Evolutionary conservation across 2,329 filamentous ascomycete species (phyloP), one percentile per base, ranked within the genome.

Genomic region (Cordyceps fumosorosea): DNA sequence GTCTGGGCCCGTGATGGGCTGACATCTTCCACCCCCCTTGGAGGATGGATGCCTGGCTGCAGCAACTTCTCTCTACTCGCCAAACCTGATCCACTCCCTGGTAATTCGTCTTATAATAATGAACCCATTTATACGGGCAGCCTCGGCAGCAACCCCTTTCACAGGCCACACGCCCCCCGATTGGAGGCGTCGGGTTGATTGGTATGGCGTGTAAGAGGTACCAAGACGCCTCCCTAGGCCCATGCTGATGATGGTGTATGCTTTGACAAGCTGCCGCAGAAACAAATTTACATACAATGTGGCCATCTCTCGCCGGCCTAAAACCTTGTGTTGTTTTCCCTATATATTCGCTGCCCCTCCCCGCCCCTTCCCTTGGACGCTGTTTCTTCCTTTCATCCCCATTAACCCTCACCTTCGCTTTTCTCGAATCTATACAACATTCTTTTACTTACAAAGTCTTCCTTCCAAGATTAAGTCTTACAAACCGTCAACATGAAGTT

Each of bases 401-500:
- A 62, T 18, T n/a, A 44, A 42, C 8, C 12, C 47, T 55, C 48
- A 57, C 55, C 55, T 59, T 58, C 54, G 47, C 55, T 62, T 53
- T 57, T 29, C 5, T 7, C 29, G 54, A 53, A 47, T 62, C 47
- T 62, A 59, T 32, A 59, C 48, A 58, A 59, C 61, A 62, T 48
- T 62, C 61, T 55, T n/a, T 62, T 59, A 55, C 58, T 55, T 60
- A 42, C 29, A 60, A 42, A 60, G 37, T 56, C 16, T 18, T 48
- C n/a, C 8, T 52, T 48, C 40, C n/a, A 54, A 53, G 48, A 50
- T 26, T 5, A 29, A 48, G 47, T 59, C 62, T 47, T 56, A 34
- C 56, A 61, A 6, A 44, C 54, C 48, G 54, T 58, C 62, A 64
- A 64, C 32, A 64, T 64, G 62, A 62, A 62, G 62, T 61, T 62